phyloP scores from a whole-genome alignment of 495 filamentous ascomycete genomes.

The Parmelia sp. region DNA sequence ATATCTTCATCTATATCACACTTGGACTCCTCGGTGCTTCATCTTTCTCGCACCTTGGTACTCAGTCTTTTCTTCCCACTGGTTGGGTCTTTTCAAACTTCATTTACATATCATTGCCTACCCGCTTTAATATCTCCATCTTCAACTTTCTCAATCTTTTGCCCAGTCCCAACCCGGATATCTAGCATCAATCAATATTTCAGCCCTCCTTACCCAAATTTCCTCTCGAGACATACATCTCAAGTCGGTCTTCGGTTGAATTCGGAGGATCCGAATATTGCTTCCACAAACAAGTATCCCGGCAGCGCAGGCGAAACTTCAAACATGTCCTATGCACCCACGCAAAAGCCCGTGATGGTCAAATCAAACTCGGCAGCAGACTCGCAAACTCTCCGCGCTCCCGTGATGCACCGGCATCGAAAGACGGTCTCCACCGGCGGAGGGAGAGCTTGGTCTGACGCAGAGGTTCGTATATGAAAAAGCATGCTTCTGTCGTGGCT shows the following conservation, averaged over 20 bases:
- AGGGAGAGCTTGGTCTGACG: constrained; percentile 69
- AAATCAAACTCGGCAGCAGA: constrained; percentile 20
- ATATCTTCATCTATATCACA: constrained; percentile 10
- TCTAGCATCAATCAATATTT: constrained; percentile 2
- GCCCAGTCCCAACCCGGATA: constrained; percentile 2
- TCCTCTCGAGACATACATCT: neutral
- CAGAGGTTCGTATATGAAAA: constrained; percentile 52
- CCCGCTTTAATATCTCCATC: constrained; percentile 17
- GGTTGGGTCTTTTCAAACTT: constrained; percentile 15
- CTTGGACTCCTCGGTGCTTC: constrained; percentile 21
- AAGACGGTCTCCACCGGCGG: constrained; percentile 63
- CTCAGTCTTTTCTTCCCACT: constrained; percentile 15
- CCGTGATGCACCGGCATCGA: constrained; percentile 35
- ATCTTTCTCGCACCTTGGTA: constrained; percentile 13
- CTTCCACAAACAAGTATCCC: neutral
- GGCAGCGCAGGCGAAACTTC: neutral
- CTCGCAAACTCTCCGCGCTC: constrained; percentile 17
- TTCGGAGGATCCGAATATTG: neutral
- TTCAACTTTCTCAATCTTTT: constrained; percentile 8
- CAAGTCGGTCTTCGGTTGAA: neutral
- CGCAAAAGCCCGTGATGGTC: constrained; percentile 20
- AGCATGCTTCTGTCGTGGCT: neutral
- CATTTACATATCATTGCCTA: neutral
- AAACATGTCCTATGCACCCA: constrained; percentile 22
- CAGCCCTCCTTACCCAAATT: neutral